Evolutionary conservation across 2,329 filamentous ascomycete species (phyloP).

Genomic region (Beauveria sp.): DNA sequence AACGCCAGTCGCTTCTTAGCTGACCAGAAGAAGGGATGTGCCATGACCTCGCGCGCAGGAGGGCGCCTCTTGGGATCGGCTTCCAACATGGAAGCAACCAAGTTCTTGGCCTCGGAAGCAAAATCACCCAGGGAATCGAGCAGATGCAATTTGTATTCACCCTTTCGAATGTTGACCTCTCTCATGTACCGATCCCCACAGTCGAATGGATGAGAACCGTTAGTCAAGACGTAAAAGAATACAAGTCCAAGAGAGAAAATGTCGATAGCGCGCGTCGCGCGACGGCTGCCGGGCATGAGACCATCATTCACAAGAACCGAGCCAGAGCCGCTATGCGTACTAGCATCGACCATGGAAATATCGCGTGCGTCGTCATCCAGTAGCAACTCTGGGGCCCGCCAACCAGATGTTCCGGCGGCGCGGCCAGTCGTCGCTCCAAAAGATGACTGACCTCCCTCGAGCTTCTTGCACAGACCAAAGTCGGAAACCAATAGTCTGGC

Average conservation of each 20-base stretch:
- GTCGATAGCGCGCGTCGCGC: constrained; percentile 91
- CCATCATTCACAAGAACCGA: constrained; percentile 50
- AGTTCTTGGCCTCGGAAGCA: constrained; percentile 76
- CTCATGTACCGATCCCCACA: constrained; percentile 91
- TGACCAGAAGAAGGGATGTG: constrained; percentile 96
- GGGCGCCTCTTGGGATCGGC: constrained; percentile 53
- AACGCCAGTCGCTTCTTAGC: constrained; percentile 83
- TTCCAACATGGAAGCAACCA: constrained; percentile 72
- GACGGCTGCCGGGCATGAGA: constrained; percentile 53
- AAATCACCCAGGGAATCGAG: constrained; percentile 75
- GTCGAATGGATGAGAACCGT: constrained; percentile 87
- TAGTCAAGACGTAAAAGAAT: constrained; percentile 98
- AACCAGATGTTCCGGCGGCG: constrained; percentile 87
- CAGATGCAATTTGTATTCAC: constrained; percentile 63
- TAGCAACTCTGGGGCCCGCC: constrained; percentile 91
- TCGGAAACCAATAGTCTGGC: constrained; percentile 93
- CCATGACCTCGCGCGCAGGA: constrained; percentile 69
- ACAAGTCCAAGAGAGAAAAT: constrained; percentile 95
- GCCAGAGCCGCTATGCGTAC: constrained; percentile 54
- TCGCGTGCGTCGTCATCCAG: constrained; percentile 66
- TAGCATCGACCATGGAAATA: constrained; percentile 38
- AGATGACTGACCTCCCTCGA: constrained; percentile 89
- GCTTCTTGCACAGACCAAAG: constrained; percentile 94
- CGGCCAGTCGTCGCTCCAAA: constrained; percentile 93
- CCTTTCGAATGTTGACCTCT: constrained; percentile 96